Evolutionary conservation across 2,329 filamentous ascomycete genomes (phyloP).

Genomic region (Cercospora zeae-maydis): DNA sequence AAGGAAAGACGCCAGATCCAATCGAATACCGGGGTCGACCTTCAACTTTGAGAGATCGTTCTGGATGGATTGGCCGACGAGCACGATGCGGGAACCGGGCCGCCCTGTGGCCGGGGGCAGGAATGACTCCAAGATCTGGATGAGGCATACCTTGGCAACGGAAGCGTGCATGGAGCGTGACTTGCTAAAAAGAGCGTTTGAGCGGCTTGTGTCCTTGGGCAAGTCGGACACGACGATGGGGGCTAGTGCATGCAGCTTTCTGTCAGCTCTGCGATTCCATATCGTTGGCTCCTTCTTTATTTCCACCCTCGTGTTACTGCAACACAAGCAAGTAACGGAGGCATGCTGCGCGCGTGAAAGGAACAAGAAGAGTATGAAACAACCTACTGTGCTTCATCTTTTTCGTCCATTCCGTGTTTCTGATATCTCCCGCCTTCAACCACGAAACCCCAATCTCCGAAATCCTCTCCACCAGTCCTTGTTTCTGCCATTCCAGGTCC

Average conservation of each 20-base stretch:
- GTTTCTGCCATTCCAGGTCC: constrained; percentile 10
- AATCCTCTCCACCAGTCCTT: background rate
- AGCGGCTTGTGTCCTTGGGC: background rate
- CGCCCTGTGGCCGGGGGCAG: background rate
- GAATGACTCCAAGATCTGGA: background rate
- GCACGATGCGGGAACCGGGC: background rate
- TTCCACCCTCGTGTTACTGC: background rate
- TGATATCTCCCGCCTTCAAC: constrained; percentile 2
- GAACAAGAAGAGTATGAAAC: background rate
- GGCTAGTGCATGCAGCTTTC: background rate
- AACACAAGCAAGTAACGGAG: too few relatives aligned
- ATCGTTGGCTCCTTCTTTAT: too few relatives aligned
- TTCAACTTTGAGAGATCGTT: background rate
- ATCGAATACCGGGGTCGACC: background rate
- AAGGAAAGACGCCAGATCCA: background rate
- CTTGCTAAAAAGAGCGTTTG: background rate
- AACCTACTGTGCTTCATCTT: constrained; percentile 18
- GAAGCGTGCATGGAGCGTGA: background rate
- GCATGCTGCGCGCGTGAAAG: too few relatives aligned
- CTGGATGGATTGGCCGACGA: constrained; percentile 6
- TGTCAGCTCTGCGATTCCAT: constrained; percentile 1
- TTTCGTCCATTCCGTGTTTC: background rate
- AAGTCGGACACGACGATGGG: constrained; percentile 5
- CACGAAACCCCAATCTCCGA: constrained; percentile 11
- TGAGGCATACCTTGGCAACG: background rate